These are phyloP conservation scores for Tetradesmus lagerheimii DNA, from an alignment of 139 green algal genomes.

Conservation along the genomic window DNA sequence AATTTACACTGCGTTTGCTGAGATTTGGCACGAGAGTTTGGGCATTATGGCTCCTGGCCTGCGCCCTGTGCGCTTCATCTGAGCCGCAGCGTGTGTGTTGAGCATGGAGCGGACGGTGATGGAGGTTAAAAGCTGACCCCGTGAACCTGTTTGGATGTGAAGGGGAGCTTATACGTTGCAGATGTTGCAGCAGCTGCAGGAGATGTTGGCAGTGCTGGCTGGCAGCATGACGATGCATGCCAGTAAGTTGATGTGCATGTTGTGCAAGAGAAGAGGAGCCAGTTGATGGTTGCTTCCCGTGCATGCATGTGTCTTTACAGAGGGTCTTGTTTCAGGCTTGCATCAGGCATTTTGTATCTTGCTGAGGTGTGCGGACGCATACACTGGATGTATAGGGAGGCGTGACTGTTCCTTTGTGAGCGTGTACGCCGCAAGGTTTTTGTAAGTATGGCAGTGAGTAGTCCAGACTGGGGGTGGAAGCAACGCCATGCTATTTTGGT, in stretches of 20 bases:
- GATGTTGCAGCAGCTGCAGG: background rate
- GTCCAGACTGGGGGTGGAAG: background rate
- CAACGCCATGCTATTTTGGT: no score
- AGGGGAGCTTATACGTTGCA: background rate
- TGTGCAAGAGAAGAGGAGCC: background rate
- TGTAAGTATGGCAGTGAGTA: background rate
- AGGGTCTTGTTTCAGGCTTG: background rate
- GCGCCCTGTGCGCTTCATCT: constrained; percentile 49
- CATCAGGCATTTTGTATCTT: background rate
- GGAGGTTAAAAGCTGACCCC: no score
- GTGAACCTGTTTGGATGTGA: background rate
- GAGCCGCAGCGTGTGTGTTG: background rate
- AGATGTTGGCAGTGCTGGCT: background rate
- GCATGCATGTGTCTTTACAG: background rate
- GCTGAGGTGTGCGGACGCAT: background rate
- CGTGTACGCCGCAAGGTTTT: background rate
- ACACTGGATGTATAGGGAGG: background rate
- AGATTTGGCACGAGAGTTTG: constrained; percentile 66
- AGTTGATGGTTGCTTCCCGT: background rate
- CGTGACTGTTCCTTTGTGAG: background rate
- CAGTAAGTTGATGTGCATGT: background rate
- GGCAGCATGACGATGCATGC: background rate
- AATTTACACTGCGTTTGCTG: constrained; percentile 73
- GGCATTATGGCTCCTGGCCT: constrained; percentile 34
- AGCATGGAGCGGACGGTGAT: background rate